Evolutionary conservation across 768 basidiomycete genomes (phyloP).

Genomic region (Russula sp.): DNA sequence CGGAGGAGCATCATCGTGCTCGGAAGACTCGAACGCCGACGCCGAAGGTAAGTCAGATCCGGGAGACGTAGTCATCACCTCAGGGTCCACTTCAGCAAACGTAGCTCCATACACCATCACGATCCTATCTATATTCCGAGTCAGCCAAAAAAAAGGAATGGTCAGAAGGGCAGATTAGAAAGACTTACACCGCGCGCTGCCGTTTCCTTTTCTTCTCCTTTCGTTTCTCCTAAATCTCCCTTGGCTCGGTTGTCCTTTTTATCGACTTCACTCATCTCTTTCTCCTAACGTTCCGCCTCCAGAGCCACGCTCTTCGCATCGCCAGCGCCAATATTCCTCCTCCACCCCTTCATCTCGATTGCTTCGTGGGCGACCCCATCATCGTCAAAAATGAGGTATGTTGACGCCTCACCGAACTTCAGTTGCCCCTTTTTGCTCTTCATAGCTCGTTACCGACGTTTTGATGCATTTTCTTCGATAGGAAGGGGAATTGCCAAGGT

Average conservation of each 20-base stretch:
- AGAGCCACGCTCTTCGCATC: constrained; percentile 61
- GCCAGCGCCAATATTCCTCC: constrained; percentile 54
- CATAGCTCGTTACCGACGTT: constrained; percentile 77
- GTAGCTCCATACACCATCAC: constrained; percentile 32
- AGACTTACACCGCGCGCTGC: constrained; percentile 46
- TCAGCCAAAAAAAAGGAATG: background rate
- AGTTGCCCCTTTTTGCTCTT: constrained; percentile 68
- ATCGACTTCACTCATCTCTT: constrained; percentile 67
- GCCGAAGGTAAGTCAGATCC: constrained; percentile 52
- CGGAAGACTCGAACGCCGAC: constrained; percentile 32
- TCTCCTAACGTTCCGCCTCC: constrained; percentile 69
- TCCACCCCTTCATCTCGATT: constrained; percentile 77
- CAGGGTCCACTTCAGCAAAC: constrained; percentile 41
- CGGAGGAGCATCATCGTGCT: constrained; percentile 36
- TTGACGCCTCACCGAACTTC: constrained; percentile 55
- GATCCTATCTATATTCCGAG: constrained; percentile 20
- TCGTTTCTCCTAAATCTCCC: constrained; percentile 86
- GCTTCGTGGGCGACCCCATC: constrained; percentile 76
- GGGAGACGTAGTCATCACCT: constrained; percentile 71
- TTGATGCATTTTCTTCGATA: constrained; percentile 59
- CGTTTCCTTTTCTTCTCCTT: constrained; percentile 89
- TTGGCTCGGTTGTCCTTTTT: constrained; percentile 77
- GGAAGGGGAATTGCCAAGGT: constrained; percentile 33
- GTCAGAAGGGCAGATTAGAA: background rate
- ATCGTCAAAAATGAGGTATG: constrained; percentile 88